Base-by-base conservation (phyloP, 2,329 filamentous ascomycete species). In the Myriosclerotinia scirpicola region DNA sequence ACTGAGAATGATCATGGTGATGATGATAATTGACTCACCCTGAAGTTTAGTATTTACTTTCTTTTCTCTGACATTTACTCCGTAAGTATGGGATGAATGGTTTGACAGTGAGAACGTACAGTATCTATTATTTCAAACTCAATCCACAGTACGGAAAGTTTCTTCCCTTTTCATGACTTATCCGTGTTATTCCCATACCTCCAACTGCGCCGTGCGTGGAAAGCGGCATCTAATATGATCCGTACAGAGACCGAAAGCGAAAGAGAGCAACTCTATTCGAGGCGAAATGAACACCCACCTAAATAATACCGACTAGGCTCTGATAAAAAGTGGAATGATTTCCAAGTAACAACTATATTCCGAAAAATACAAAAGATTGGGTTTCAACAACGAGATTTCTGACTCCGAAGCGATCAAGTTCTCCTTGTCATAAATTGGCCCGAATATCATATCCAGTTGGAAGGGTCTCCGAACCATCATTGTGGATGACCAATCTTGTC, bases 111-210 rank as follows among this genome's bases (percentile, higher is more conserved):
- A 38, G 30, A 38, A 38, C 44, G 26, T 38, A n/a, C n/a, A n/a
- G n/a, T n/a, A 38, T 61, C 58, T 61, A 61, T 61, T 40, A 61
- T 61, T 50, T 22, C 58, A 50, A 30, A 61, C 58, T 60, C 38
- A 50, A 38, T 44, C 58, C 40, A 36, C 20, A 36, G 30, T 36
- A 15, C 26, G 26, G 26, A 26, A 26, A 26, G 26, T 48, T 36
- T 22, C 44, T 30, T 11, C 56, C 42, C 20, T 50, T 60, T 26
- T 20, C 40, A 60, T 11, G 38, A 26, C 42, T 48, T 50, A 60
- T 50, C 56, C 56, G 48, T 60, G 42, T 50, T 26, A 7, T 44
- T 20, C 30, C n/a, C 20, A 50, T 20, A 36, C 58, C 44, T 30
- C 34, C 34, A 61, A 61, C 58, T 61, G 58, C 44, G 50, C 58